These are phyloP conservation scores for Gynandropsis gynandra DNA, from an alignment of 345 rosid genomes.

Conservation along the genomic window DNA sequence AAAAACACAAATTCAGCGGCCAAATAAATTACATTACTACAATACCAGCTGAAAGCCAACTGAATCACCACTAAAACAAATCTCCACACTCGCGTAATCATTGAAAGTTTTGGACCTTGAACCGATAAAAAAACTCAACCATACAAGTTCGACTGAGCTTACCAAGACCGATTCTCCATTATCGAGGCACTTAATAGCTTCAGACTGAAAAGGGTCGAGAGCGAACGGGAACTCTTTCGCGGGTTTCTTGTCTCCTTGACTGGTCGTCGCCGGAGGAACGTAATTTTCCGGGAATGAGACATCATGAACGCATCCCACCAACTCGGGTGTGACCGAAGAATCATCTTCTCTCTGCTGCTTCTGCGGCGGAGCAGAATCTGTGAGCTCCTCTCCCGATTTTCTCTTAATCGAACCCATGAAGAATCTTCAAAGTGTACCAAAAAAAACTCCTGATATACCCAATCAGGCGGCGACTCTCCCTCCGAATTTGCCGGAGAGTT, in stretches of 20 bases:
- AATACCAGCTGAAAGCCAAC: not conserved
- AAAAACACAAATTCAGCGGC: not conserved
- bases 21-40: not conserved
- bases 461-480: not conserved
- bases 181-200: slow-evolving; percentile 88
- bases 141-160: not conserved
- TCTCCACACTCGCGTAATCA: slow-evolving; percentile 3
- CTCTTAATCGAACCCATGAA: slow-evolving; percentile 61
- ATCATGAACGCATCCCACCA: slow-evolving; percentile 64
- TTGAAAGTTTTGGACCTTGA: slow-evolving; percentile 2
- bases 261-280: slow-evolving; percentile 30
- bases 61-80: not conserved
- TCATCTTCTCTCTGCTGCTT: slow-evolving; percentile 43
- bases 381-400: slow-evolving; percentile 35
- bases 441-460: not conserved
- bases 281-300: slow-evolving; percentile 75
- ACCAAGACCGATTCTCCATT: slow-evolving; percentile 92
- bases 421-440: not conserved
- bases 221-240: slow-evolving; percentile 88
- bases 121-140: not conserved
- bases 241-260: slow-evolving; percentile 35
- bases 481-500: not conserved
- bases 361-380: slow-evolving; percentile 32
- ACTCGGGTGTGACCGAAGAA: slow-evolving; percentile 21
- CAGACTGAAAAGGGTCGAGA: slow-evolving; percentile 92